Evolutionary conservation across 2,329 filamentous ascomycete species (phyloP).

Genomic region (Colletotrichum orbiculare): DNA sequence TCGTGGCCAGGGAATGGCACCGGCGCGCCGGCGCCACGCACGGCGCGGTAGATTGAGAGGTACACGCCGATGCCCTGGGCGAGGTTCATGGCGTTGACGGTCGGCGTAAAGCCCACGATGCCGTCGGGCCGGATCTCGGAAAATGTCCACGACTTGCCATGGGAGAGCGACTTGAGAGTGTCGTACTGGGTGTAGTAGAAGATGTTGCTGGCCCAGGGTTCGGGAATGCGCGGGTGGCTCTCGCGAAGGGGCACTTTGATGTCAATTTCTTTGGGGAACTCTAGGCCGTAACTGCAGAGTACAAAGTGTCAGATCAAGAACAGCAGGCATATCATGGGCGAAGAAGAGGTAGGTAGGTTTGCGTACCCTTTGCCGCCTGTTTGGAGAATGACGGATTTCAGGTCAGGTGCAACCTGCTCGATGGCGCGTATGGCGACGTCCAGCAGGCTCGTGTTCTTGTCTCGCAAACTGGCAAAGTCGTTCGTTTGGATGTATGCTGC

Average conservation of each 20-base stretch:
- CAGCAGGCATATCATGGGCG: no score
- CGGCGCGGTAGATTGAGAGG: constrained; percentile 29
- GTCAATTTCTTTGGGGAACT: constrained; percentile 9
- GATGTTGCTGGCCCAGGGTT: constrained; percentile 35
- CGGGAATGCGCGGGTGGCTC: constrained; percentile 32
- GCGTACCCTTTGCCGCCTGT: constrained; percentile 35
- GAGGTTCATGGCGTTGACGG: constrained; percentile 37
- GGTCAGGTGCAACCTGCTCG: constrained; percentile 6
- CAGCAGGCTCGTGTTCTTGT: background rate
- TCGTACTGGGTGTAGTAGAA: constrained; percentile 38
- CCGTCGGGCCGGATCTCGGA: constrained; percentile 38
- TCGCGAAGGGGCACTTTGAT: constrained; percentile 32
- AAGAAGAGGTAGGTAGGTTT: background rate
- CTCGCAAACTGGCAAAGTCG: constrained; percentile 3
- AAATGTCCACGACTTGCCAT: constrained; percentile 37
- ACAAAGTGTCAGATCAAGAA: background rate
- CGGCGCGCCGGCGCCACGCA: constrained; percentile 31
- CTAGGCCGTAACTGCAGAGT: constrained; percentile 31
- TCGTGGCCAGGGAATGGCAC: constrained; percentile 35
- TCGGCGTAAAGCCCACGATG: constrained; percentile 37
- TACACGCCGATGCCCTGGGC: constrained; percentile 36
- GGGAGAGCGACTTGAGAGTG: constrained; percentile 20
- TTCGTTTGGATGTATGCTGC: constrained; percentile 32
- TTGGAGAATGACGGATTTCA: constrained; percentile 36
- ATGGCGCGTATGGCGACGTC: constrained; percentile 3